Base-by-base conservation (phyloP, 371 early-diverging fungal species). In the Apophysomyces ossiformis region DNA sequence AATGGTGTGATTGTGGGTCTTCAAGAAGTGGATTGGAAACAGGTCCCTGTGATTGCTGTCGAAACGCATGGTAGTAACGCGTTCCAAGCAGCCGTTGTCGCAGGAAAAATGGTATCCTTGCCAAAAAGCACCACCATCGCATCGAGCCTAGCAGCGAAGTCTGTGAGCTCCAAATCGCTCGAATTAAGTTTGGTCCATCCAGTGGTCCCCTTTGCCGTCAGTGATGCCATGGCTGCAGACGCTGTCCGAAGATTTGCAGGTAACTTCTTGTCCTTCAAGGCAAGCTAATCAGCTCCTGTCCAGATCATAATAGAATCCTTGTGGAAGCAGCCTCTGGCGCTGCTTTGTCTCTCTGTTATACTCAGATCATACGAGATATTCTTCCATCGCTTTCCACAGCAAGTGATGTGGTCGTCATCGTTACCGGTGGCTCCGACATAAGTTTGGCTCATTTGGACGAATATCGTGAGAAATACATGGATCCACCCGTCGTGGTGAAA, bases 1-100 rank as follows among this genome's bases (percentile, higher is more conserved):
- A 87, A 87, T n/a, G 92, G 92, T 4, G 70, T 90, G 8, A 83
- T 90, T 41, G 78, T 78, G 18, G 92, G 92, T 0, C 68, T 89
- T 21, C 85, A 86, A 47, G 83, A 76, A 38, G 75, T 79, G 15
- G 85, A 78, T 6, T 90, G 90, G 91, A 78, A 81, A 50, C 68
- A 81, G 58, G 90, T 89, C 0, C 90, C 90, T 13, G 79, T 90
- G 7, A 85, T 92, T 69, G 90, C 92, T 1, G 89, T 89, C 6
- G 92, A 92, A 61, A 92, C 92, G 0, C 87, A 88, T 72, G 90
- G 90, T 36, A 88, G 89, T 58, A 88, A 88, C 67, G 85, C 88
- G 6, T 90, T 92, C 63, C 90, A 90, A 57, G 82, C 85, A 18
- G 78, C 90, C 1, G 86, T 90, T 12, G 79, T 88, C 36, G 82